A percentile compares a stretch with the other conserved stretches of the same genome.
Evolutionary conservation across 257 asterid species (phyloP).

Genomic region (Nicotiana benthamiana): DNA sequence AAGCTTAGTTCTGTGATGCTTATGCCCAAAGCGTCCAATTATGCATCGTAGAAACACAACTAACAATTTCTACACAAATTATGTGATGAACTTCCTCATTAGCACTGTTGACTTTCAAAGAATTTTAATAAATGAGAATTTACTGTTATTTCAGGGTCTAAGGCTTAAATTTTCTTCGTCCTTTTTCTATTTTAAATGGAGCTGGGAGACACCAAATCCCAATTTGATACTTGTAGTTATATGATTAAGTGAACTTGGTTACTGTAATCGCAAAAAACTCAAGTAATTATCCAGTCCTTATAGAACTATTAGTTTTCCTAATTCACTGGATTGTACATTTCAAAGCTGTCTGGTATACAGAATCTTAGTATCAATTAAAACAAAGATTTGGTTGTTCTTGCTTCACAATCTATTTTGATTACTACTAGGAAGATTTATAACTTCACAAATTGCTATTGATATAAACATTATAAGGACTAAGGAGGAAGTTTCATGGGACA

Average conservation of each 20-base stretch:
- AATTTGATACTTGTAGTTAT: neutral
- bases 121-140: too few species aligned
- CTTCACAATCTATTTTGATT: neutral
- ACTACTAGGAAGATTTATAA: slow-evolving; percentile 2
- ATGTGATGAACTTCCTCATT: too few species aligned
- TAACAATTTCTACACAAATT: too few species aligned
- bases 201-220: neutral
- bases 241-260: slow-evolving; percentile 7
- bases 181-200: neutral
- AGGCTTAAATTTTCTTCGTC: too few species aligned
- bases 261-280: neutral
- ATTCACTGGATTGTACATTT: slow-evolving; percentile 8
- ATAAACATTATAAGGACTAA: neutral
- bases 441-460: neutral
- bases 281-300: neutral
- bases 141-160: too few species aligned
- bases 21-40: too few species aligned
- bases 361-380: neutral
- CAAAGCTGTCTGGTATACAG: neutral
- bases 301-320: neutral
- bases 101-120: too few species aligned
- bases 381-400: neutral
- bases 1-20: too few species aligned
- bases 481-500: slow-evolving; percentile 8
- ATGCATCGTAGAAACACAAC: too few species aligned